Evolutionary conservation across 495 filamentous ascomycete species (phyloP), one percentile per base, ranked within the genome.

Genomic region (Penicillium riverlandense): DNA sequence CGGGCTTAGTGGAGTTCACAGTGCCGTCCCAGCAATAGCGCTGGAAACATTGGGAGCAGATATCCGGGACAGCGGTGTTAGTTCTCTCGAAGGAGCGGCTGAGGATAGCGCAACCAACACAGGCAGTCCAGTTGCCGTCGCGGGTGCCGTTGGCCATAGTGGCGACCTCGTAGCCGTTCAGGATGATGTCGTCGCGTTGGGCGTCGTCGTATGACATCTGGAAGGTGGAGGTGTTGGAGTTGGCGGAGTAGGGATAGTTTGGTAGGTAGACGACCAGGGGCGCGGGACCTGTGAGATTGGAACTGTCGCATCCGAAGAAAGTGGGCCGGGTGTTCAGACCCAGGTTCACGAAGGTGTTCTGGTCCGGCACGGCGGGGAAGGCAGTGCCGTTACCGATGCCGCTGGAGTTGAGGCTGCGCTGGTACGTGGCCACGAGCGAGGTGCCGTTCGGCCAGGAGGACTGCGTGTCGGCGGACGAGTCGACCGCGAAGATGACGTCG

Each of bases 401-500:
- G 10, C 59, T 62, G 10, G 47, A 47, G 50, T 75, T 75, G 10
- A 78, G 48, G 44, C 79, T 80, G 39, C 91, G 88, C 54, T 86
- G 69, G 67, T 92, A 96, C 28, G 86, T 89, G 14, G 89, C 86
- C 9, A 90, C 80, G 5, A 96, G 60, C 8, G 86, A 72, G 8
- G 89, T 87, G 30, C 88, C 91, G 64, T 95, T 94, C 37, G 91
- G 91, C 86, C 88, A 96, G 66, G 66, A 72, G 48, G 70, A 71
- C 9, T 64, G 60, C 0, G 84, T 91, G 63, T 96, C 90, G 29
- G 88, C 90, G 7, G 84, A 88, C 37, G 79, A 81, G 65, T 97
- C 91, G 49, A 95, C 69, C 15, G 90, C 91, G 59, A 96, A 95
- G 60, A 96, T 89, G 16, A 95, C 85, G 60, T 96, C 92, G 40